A percentile compares a stretch with the other conserved stretches of the same genome.
These are phyloP conservation scores for Salix viminalis DNA, from an alignment of 345 rosid species.

Conservation along the genomic window DNA sequence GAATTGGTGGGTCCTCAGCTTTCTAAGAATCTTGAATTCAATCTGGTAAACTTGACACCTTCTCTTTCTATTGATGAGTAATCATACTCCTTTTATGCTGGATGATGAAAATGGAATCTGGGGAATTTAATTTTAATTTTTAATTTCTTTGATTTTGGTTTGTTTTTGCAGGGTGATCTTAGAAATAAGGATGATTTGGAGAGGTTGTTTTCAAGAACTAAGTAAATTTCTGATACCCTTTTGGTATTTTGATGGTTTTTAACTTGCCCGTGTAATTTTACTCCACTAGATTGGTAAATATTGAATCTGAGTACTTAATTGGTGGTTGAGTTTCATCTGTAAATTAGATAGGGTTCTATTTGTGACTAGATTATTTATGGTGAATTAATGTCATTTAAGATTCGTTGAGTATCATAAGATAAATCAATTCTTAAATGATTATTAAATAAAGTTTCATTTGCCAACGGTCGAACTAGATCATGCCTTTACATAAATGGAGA, in stretches of 20 bases:
- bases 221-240: constrained; percentile 8
- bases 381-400: neutral
- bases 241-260: neutral
- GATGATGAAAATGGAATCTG: neutral
- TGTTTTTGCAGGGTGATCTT: constrained; percentile 71
- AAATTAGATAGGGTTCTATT: too few species aligned
- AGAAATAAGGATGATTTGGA: constrained; percentile 82
- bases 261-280: neutral
- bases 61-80: neutral
- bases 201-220: constrained; percentile 60
- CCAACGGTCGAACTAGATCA: neutral
- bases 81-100: neutral
- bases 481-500: neutral
- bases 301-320: neutral
- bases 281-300: neutral
- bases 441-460: too few species aligned
- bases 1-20: constrained; percentile 77
- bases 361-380: neutral
- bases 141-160: neutral
- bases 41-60: constrained; percentile 44
- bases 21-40: constrained; percentile 66
- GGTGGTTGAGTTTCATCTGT: too few species aligned
- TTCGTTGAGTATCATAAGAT: neutral
- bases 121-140: neutral
- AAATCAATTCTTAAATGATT: neutral